Base-by-base conservation (phyloP, 805 yeast genomes). In the Saccharomycopsis sp. region DNA sequence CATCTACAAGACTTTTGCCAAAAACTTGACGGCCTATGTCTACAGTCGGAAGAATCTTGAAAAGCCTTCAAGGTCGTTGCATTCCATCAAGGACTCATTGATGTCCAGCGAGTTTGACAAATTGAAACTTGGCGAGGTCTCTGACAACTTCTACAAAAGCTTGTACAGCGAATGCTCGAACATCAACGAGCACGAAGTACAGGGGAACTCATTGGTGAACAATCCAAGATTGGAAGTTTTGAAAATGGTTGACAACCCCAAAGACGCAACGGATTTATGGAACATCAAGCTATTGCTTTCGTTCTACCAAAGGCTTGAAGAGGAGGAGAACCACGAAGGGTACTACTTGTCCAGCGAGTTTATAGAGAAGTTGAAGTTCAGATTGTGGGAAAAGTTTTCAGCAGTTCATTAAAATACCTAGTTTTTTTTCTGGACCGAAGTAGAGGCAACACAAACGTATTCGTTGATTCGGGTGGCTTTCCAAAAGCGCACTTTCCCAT, bases 401-500 rank as follows among this genome's bases (percentile, higher is more conserved):
- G 9, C 9, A 32, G 10, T 9, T 15, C n/a, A 34, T 9, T n/a
- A 19, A 34, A 19, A 21, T 13, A 5, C 12, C 17, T 31, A 22
- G 19, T 31, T 17, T 3, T 34, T 36, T 17, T 38, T 27, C 23
- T 41, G 45, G 17, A 82, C 80, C 42, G 79, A 69, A 20, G 83
- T 74, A 16, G 86, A 88, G 47, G 95, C 85, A 76, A 89, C 77
- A 58, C 96, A 87, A 61, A 81, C 86, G 71, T 87, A 92, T 53
- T 83, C 84, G 52, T 82, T 83, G 44, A 80, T 72, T 56, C 82
- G 85, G 26, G 84, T 76, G 18, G 95, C 73, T 60, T 89, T 92
- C 95, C 97, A 92, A 50, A 92, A 68, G 52, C 96, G 67, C 4
- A 89, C 79, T 49, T 80, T 77, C 3, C 96, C 96, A 56, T 92